phyloP scores from a whole-genome alignment of 192 early-diverging fungal genomes.

The Entophlyctis luteolus region DNA sequence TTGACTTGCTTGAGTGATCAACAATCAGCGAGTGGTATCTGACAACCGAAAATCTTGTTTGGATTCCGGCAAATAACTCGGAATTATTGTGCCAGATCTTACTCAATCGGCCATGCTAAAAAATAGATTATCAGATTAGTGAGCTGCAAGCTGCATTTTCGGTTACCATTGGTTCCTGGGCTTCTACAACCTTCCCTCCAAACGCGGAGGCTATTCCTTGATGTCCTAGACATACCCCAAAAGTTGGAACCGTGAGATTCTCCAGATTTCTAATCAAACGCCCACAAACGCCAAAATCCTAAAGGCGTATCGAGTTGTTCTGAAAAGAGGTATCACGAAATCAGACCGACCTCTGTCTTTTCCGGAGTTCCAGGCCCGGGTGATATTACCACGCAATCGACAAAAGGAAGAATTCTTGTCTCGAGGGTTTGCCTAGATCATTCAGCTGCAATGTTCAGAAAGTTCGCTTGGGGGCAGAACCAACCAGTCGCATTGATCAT shows the following conservation, averaged over 20 bases:
- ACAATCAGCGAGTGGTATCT: conserved; percentile 89
- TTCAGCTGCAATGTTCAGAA: background rate
- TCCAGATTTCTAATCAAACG: conserved; percentile 46
- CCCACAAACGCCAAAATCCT: conserved; percentile 81
- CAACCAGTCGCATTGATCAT: conserved; percentile 87
- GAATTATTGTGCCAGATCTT: conserved; percentile 34
- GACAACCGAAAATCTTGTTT: conserved; percentile 68
- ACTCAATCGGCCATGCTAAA: conserved; percentile 80
- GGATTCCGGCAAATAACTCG: conserved; percentile 58
- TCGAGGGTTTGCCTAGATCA: conserved; percentile 49
- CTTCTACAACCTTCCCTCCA: conserved; percentile 64
- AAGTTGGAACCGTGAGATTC: conserved; percentile 55
- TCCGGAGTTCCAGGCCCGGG: conserved; percentile 90
- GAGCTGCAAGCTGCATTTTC: too few relatives aligned
- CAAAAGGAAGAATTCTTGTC: conserved; percentile 65
- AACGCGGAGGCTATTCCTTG: conserved; percentile 75
- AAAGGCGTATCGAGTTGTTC: background rate
- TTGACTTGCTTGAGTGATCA: conserved; percentile 29
- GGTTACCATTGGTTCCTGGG: conserved; percentile 55
- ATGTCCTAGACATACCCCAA: conserved; percentile 93
- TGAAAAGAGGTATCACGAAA: background rate
- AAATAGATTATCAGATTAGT: conserved; percentile 42
- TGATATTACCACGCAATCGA: conserved; percentile 88
- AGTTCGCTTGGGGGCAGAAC: background rate
- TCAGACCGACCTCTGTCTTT: conserved; percentile 40